A percentile compares a stretch with the other conserved stretches of the same genome.
phyloP scores from a whole-genome alignment of 805 yeast genomes.

The Saccharomycopsis microspora region DNA sequence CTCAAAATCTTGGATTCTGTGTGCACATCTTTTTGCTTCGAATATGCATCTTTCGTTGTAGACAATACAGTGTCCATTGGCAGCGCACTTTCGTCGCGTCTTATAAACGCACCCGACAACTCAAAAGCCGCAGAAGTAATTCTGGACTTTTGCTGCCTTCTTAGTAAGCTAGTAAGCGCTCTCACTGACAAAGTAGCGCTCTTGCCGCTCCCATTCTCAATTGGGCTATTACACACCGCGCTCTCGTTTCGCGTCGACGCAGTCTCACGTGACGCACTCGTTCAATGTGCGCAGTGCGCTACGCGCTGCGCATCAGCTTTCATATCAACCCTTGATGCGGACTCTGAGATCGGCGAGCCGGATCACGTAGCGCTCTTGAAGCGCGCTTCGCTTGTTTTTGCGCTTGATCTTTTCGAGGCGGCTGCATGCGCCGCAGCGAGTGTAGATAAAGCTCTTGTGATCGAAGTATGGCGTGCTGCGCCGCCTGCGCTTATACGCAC shows the following conservation, averaged over 20 bases:
- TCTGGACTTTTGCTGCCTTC: constrained; percentile 19
- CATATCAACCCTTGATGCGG: constrained; percentile 17
- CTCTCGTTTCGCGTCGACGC: constrained; percentile 56
- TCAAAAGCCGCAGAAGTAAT: constrained; percentile 21
- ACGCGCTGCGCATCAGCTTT: constrained; percentile 4
- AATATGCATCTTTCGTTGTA: constrained; percentile 21
- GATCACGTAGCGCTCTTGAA: background rate
- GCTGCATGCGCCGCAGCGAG: no score
- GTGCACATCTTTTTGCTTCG: constrained; percentile 21
- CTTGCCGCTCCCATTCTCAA: constrained; percentile 43
- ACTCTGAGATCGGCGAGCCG: constrained; percentile 17
- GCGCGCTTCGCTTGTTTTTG: background rate
- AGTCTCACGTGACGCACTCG: constrained; percentile 29
- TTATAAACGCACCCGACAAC: no score
- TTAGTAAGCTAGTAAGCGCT: constrained; percentile 2
- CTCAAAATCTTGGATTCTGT: constrained; percentile 26
- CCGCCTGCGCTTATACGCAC: constrained; percentile 11
- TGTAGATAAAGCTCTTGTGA: constrained; percentile 1
- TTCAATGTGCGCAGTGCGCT: constrained; percentile 14
- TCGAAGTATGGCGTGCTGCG: constrained; percentile 9
- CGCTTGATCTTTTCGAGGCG: constrained; percentile 9
- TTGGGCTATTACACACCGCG: constrained; percentile 44
- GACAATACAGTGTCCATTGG: constrained; percentile 1
- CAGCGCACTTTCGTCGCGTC: no score
- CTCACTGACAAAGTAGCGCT: constrained; percentile 11